Percentiles rank a stretch among this genome's conserved stretches.
These are phyloP conservation scores for Phanerodontia chrysosporium DNA, from an alignment of 768 basidiomycete genomes.

Conservation along the genomic window DNA sequence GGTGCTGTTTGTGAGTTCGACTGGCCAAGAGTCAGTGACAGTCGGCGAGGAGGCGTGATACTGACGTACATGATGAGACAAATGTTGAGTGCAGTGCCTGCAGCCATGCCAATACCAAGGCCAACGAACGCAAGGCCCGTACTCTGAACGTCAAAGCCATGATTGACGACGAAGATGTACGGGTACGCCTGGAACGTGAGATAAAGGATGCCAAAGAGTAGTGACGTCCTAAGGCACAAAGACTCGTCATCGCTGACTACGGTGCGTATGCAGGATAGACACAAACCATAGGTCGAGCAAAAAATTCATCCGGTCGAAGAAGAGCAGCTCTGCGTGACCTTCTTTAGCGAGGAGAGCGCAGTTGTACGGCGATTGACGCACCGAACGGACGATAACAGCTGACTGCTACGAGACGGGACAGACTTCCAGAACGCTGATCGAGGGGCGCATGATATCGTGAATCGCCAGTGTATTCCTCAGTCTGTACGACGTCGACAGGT, in stretches of 20 bases:
- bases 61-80: slow-evolving; percentile 31
- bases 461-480: slow-evolving; percentile 56
- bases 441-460: slow-evolving; percentile 51
- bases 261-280: slow-evolving; percentile 2
- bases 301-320: slow-evolving; percentile 73
- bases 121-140: slow-evolving; percentile 48
- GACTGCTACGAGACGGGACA: slow-evolving; percentile 44
- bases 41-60: neutral
- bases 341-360: neutral
- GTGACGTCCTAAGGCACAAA: slow-evolving; percentile 29
- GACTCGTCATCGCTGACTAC: neutral
- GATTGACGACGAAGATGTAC: slow-evolving; percentile 41
- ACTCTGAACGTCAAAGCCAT: slow-evolving; percentile 51
- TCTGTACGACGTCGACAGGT: slow-evolving; percentile 26
- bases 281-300: slow-evolving; percentile 65
- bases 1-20: slow-evolving; percentile 33
- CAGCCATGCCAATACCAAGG: slow-evolving; percentile 43
- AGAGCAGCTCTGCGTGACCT: slow-evolving; percentile 45
- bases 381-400: slow-evolving; percentile 74
- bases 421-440: slow-evolving; percentile 44
- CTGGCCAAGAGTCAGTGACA: slow-evolving; percentile 27
- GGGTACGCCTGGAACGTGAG: slow-evolving; percentile 57
- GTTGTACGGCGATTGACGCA: slow-evolving; percentile 29
- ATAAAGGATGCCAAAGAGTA: slow-evolving; percentile 42
- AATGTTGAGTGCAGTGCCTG: slow-evolving; percentile 29